These are phyloP conservation scores for Cordyceps farinosa DNA, from an alignment of 2,329 filamentous ascomycete genomes.

Conservation along the genomic window DNA sequence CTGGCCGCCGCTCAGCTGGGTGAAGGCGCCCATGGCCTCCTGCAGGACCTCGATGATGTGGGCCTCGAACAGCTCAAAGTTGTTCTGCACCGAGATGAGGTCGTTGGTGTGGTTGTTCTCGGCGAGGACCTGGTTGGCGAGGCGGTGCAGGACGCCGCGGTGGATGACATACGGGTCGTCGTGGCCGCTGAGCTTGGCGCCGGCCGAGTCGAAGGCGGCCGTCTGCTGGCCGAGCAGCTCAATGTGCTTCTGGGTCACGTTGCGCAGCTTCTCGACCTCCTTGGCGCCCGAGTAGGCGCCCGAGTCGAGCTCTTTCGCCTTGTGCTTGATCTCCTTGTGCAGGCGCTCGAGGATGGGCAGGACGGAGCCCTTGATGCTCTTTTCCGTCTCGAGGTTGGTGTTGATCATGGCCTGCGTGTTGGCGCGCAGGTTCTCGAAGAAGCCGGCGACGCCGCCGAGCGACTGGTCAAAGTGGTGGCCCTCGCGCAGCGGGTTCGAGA, in stretches of 20 bases:
- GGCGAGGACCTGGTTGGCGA: conserved; percentile 87
- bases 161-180: conserved; percentile 89
- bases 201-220: conserved; percentile 72
- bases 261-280: conserved; percentile 84
- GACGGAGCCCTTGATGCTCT: conserved; percentile 80
- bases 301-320: conserved; percentile 80
- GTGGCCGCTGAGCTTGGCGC: conserved; percentile 63
- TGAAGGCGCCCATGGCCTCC: conserved; percentile 77
- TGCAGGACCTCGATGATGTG: conserved; percentile 83
- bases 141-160: conserved; percentile 74
- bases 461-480: conserved; percentile 90
- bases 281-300: conserved; percentile 84
- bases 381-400: conserved; percentile 85
- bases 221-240: conserved; percentile 87
- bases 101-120: conserved; percentile 97
- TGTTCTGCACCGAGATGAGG: conserved; percentile 84
- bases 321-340: conserved; percentile 95
- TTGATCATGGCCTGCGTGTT: conserved; percentile 92
- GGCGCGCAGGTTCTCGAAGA: conserved; percentile 90
- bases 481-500: conserved; percentile 80
- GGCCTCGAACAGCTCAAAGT: conserved; percentile 81
- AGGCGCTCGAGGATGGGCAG: conserved; percentile 85
- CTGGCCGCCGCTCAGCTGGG: conserved; percentile 74
- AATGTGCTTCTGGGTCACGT: conserved; percentile 88
- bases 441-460: conserved; percentile 78